Conservation (phyloP, 306 rosid genomes). For the Betula pendula region DNA sequence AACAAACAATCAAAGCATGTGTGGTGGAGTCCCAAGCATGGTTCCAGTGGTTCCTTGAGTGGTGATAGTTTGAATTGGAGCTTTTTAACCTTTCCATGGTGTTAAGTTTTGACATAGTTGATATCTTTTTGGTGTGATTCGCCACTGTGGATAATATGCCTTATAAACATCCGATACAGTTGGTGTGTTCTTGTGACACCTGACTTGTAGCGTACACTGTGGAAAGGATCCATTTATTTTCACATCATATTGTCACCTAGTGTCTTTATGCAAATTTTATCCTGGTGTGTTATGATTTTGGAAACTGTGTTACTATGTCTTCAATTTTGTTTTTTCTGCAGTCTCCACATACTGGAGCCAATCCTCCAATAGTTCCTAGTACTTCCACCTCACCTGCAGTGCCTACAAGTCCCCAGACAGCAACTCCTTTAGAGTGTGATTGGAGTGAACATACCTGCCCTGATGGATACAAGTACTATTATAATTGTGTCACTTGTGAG, state of each 20-base stretch:
- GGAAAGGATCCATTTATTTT: conserved; percentile 19
- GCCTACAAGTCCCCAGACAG: conserved; percentile 40
- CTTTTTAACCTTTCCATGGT: not conserved
- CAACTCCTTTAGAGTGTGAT: conserved; percentile 62
- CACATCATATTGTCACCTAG: not conserved
- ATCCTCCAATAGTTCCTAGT: conserved; percentile 38
- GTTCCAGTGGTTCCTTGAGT: not conserved
- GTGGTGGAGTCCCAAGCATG: conserved; percentile 6
- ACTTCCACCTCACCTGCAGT: conserved; percentile 35
- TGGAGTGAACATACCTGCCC: conserved; percentile 96
- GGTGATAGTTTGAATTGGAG: conserved; percentile 14
- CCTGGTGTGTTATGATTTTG: not conserved
- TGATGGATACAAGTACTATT: conserved; percentile 77
- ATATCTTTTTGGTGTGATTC: conserved; percentile 22
- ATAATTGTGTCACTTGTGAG: conserved; percentile 75
- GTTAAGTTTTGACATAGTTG: conserved; percentile 11
- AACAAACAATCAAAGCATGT: conserved; percentile 15
- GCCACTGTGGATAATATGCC: conserved; percentile 11
- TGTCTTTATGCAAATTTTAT: not conserved
- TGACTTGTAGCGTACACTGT: not conserved
- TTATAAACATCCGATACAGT: conserved; percentile 17
- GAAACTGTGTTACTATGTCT: not conserved
- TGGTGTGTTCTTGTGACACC: conserved; percentile 15
- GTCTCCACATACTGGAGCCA: conserved; percentile 46
- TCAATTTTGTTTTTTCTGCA: conserved; percentile 24